phyloP scores from a whole-genome alignment of 768 basidiomycete genomes.

The Porphyrellus cyaneotinctus region DNA sequence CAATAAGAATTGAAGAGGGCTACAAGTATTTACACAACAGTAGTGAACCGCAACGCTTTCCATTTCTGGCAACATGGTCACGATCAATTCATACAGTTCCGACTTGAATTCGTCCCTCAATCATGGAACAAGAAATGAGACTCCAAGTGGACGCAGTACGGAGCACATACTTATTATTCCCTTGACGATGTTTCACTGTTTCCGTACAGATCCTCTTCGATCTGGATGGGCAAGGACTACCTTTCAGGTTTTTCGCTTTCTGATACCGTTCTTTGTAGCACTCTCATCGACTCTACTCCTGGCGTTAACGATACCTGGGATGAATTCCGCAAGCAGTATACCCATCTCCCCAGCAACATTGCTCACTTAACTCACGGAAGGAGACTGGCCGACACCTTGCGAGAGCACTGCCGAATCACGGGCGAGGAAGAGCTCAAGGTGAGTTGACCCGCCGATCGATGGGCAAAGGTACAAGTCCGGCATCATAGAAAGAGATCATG shows the following conservation, averaged over 20 bases:
- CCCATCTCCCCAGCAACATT: constrained; percentile 45
- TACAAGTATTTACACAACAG: too few relatives aligned
- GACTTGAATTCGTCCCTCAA: not conserved
- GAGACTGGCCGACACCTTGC: constrained; percentile 69
- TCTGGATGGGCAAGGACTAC: constrained; percentile 55
- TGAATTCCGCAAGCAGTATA: constrained; percentile 60
- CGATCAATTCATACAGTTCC: not conserved
- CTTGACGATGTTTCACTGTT: constrained; percentile 1
- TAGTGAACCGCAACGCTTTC: too few relatives aligned
- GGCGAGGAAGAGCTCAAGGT: constrained; percentile 58
- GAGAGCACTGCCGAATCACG: constrained; percentile 59
- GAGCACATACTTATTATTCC: not conserved
- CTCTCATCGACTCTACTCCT: constrained; percentile 78
- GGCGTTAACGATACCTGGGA: constrained; percentile 79
- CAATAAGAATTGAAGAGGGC: not conserved
- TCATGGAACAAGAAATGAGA: constrained; percentile 18
- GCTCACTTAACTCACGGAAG: constrained; percentile 71
- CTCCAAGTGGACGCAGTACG: constrained; percentile 54
- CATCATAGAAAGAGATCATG: constrained; percentile 55
- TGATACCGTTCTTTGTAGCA: constrained; percentile 38
- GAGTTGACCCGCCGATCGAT: constrained; percentile 12
- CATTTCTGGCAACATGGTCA: not conserved
- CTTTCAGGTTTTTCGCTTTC: not conserved
- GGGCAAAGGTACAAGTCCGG: not conserved
- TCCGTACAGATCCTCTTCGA: constrained; percentile 57